Evolutionary conservation across 345 rosid species (phyloP).

Genomic region (Eucalyptus curtisii): DNA sequence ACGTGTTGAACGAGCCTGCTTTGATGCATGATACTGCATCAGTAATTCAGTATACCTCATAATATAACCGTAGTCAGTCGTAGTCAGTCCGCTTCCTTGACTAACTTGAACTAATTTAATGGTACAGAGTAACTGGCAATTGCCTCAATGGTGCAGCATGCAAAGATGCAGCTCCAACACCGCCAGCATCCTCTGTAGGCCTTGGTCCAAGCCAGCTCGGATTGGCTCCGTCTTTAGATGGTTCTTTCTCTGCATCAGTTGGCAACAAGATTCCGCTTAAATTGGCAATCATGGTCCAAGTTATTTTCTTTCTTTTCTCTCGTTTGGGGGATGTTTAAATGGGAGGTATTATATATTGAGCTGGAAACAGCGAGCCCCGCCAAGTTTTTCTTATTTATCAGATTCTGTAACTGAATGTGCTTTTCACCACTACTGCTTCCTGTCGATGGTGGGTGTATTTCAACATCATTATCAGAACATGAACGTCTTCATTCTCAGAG

Average conservation of each 20-base stretch:
- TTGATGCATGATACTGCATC: background rate
- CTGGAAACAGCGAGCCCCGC: background rate
- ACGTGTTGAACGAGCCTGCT: background rate
- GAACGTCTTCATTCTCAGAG: background rate
- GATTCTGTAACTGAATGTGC: background rate
- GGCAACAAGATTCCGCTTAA: background rate
- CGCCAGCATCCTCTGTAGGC: background rate
- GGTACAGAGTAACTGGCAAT: background rate
- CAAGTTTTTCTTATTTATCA: background rate
- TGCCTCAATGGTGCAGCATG: background rate
- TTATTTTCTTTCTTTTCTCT: background rate
- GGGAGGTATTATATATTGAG: rapidly evolving
- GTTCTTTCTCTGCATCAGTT: background rate
- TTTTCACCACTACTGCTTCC: background rate
- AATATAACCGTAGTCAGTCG: no score
- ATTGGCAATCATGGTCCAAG: background rate
- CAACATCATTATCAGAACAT: background rate
- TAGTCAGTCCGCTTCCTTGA: background rate
- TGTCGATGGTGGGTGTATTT: background rate
- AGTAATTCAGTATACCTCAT: background rate
- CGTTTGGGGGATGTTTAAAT: background rate
- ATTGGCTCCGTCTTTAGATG: background rate
- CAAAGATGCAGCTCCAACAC: background rate
- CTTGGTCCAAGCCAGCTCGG: background rate
- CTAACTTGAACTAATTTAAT: background rate